Conservation (phyloP, 2,329 filamentous ascomycete species). For the Cercospora citrullina region DNA sequence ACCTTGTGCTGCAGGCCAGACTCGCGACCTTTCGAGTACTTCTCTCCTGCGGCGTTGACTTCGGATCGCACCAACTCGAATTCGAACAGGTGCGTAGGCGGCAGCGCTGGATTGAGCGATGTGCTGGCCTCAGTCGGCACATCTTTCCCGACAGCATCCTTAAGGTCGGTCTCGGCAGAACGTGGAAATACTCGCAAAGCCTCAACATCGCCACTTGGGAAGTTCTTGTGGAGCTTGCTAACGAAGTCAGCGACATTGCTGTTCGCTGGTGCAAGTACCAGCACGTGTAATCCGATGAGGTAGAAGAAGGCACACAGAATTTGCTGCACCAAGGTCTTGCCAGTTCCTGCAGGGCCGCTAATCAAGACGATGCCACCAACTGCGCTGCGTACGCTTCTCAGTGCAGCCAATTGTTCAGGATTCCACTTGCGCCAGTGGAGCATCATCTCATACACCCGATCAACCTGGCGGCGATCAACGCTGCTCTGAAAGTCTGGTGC, state of each 20-base stretch:
- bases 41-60: conserved; percentile 14
- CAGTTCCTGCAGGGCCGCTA: conserved; percentile 24
- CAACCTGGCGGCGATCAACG: conserved; percentile 2
- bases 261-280: conserved; percentile 26
- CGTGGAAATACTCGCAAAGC: conserved; percentile 22
- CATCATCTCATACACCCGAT: conserved; percentile 20
- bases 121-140: background rate
- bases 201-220: conserved; percentile 15
- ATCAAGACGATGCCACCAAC: conserved; percentile 22
- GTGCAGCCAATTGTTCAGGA: conserved; percentile 21
- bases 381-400: conserved; percentile 20
- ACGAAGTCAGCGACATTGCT: conserved; percentile 27
- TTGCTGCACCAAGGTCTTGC: conserved; percentile 22
- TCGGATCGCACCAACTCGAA: conserved; percentile 24
- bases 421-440: conserved; percentile 23
- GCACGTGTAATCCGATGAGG: conserved; percentile 23
- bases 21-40: conserved; percentile 17
- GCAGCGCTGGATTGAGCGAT: background rate
- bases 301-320: conserved; percentile 26
- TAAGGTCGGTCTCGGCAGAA: conserved; percentile 16
- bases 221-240: conserved; percentile 22
- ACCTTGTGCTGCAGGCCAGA: conserved; percentile 21
- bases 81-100: conserved; percentile 16
- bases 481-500: background rate
- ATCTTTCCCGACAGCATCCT: conserved; percentile 9